Evolutionary conservation across 73 alveolate species (phyloP).

Genomic region (Tetrahymena malaccensis): DNA sequence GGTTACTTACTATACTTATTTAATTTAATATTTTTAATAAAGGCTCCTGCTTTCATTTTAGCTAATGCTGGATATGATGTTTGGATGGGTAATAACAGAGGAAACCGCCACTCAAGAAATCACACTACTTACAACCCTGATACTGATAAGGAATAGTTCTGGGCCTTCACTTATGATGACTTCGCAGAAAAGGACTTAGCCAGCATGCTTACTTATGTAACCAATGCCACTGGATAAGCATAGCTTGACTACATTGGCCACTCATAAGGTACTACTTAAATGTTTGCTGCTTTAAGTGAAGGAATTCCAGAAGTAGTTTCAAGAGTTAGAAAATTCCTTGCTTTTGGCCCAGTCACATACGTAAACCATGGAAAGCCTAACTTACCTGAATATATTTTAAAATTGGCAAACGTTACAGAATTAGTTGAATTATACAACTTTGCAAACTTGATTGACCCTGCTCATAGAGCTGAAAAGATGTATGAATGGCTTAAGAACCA

Average conservation of each 20-base stretch:
- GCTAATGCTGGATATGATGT: slow-evolving; percentile 80
- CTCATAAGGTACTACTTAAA: slow-evolving; percentile 89
- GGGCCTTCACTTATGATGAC: slow-evolving; percentile 87
- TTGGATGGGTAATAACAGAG: slow-evolving; percentile 89
- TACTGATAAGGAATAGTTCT: slow-evolving; percentile 49
- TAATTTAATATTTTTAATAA: not conserved
- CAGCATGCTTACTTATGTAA: slow-evolving; percentile 67
- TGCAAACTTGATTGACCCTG: not conserved
- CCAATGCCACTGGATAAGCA: slow-evolving; percentile 46
- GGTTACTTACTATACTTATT: not conserved
- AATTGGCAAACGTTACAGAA: slow-evolving; percentile 27
- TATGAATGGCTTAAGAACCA: not conserved
- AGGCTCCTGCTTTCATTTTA: slow-evolving; percentile 73
- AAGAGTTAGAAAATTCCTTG: slow-evolving; percentile 32
- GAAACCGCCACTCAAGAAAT: slow-evolving; percentile 44
- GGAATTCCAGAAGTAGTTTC: slow-evolving; percentile 28
- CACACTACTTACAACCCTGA: slow-evolving; percentile 47
- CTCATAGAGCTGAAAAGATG: not conserved
- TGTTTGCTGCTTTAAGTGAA: slow-evolving; percentile 68
- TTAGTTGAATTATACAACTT: slow-evolving; percentile 25
- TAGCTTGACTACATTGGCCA: slow-evolving; percentile 87
- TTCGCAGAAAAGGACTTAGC: slow-evolving; percentile 86
- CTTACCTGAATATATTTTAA: not conserved
- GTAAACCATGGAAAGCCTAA: slow-evolving; percentile 15
- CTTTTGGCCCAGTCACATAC: slow-evolving; percentile 50